Base-by-base conservation (phyloP, 225 moss, liverwort and hornwort species). In the Ulota crispa region DNA sequence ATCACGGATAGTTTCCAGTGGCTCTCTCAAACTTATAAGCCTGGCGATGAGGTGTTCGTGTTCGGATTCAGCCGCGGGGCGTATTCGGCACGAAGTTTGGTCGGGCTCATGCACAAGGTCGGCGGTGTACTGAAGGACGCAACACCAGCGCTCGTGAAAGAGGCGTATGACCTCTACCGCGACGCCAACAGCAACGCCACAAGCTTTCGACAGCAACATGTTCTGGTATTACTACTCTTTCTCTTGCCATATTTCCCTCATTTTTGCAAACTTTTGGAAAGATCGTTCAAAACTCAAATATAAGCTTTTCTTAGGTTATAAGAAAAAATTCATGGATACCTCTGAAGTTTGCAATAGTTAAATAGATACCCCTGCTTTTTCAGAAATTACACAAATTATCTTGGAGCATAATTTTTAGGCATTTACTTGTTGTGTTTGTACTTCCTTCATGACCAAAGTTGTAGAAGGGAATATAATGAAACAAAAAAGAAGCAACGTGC, bases 21-120 rank as follows among this genome's bases (percentile, higher is more conserved):
- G 86, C 32, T 86, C 57, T 88, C 86, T 14, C 63, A 64, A 20
- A 83, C 64, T 0, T 88, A 83, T 74, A 26, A 64, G 68, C 80
- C 69, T 26, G 81, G 65, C 28, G 88, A 88, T 21, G 83, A 88
- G 26, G 47, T 88, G 20, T 86, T 86, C 36, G 78, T 81, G 59
- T 88, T 88, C 74, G 88, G 86, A 32, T 88, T 78, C 81, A 88
- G 86, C 66, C 85, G 86, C n/a, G 88, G 88, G 26, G 83, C 88
- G 13, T 88, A 88, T 70, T 83, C 88, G 3, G 88, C 88, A n/a
- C 83, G 88, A 20, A 86, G 88, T 62, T 76, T 88, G 54, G 88
- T 88, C n/a, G 85, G 80, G 1, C 85, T 88, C 18, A 88, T 88
- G 77, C 70, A 88, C 24, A 80, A 88, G 68, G 67, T 70, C 30